Evolutionary conservation across 176 grass and related monocot species (phyloP).

Genomic region (Rhipidocladum racemiflorum): DNA sequence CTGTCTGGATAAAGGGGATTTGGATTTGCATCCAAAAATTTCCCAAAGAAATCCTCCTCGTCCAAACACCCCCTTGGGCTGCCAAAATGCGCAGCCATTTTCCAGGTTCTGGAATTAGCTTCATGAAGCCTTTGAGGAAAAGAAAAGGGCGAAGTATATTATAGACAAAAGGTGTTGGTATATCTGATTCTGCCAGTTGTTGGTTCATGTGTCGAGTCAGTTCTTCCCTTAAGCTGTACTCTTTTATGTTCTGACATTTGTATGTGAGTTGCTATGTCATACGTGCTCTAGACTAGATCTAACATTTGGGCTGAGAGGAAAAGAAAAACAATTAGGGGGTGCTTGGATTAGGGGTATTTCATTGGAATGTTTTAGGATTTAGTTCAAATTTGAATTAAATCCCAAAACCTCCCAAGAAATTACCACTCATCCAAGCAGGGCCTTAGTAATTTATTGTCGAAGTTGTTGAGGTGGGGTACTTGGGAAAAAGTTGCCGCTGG

Average conservation of each 20-base stretch:
- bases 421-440: too few species aligned
- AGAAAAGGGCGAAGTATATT: not conserved
- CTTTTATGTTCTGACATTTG: not conserved
- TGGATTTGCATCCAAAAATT: not conserved
- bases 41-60: not conserved
- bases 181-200: not conserved
- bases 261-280: not conserved
- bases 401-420: too few species aligned
- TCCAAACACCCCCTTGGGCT: not conserved
- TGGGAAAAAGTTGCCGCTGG: not conserved
- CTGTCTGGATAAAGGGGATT: not conserved
- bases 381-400: too few species aligned
- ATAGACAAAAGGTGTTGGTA: not conserved
- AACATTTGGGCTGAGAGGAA: not conserved
- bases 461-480: constrained; percentile 11
- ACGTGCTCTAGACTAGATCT: not conserved
- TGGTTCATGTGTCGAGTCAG: constrained; percentile 3
- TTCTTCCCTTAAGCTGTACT: not conserved
- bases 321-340: too few species aligned
- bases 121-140: not conserved
- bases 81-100: not conserved
- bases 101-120: not conserved
- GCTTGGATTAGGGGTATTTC: too few species aligned
- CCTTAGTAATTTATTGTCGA: not conserved
- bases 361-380: too few species aligned